phyloP scores from a whole-genome alignment of 73 alveolate genomes.

The Uronychia setigera region DNA sequence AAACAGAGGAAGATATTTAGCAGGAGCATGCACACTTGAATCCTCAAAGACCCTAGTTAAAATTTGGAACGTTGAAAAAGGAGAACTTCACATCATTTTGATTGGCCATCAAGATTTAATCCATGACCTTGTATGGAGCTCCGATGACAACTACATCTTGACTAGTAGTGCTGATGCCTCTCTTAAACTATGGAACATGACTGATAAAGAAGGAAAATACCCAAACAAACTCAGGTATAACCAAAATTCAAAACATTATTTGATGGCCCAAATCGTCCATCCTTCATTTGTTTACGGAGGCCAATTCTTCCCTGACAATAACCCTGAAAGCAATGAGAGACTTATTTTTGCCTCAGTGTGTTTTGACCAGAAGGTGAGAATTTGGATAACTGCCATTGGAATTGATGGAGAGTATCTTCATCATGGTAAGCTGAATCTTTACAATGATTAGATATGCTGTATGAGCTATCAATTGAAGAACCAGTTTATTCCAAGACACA shows the following conservation, averaged over 20 bases:
- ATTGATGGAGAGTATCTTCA: conserved; percentile 65
- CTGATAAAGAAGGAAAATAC: conserved; percentile 68
- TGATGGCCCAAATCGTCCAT: conserved; percentile 79
- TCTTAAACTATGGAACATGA: conserved; percentile 90
- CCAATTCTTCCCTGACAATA: conserved; percentile 81
- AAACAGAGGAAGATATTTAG: conserved; percentile 89
- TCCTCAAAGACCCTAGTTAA: conserved; percentile 92
- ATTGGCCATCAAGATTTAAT: conserved; percentile 96
- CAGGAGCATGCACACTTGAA: conserved; percentile 94
- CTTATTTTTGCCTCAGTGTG: conserved; percentile 94
- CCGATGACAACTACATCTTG: conserved; percentile 82
- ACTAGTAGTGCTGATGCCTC: conserved; percentile 91
- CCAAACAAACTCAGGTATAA: conserved; percentile 70
- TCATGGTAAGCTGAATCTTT: conserved; percentile 27
- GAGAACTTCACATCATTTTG: conserved; percentile 66
- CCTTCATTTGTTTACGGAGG: conserved; percentile 96
- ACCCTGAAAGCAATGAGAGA: conserved; percentile 46
- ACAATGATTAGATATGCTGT: neutral
- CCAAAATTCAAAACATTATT: conserved; percentile 74
- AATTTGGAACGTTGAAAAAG: conserved; percentile 88
- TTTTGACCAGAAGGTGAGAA: conserved; percentile 90
- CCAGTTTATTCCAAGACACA: conserved; percentile 34
- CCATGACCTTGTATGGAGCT: conserved; percentile 92
- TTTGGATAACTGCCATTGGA: conserved; percentile 75
- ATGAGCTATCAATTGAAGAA: conserved; percentile 9